phyloP scores from a whole-genome alignment of 176 grass and related monocot genomes.

The Oryza coarctata region DNA sequence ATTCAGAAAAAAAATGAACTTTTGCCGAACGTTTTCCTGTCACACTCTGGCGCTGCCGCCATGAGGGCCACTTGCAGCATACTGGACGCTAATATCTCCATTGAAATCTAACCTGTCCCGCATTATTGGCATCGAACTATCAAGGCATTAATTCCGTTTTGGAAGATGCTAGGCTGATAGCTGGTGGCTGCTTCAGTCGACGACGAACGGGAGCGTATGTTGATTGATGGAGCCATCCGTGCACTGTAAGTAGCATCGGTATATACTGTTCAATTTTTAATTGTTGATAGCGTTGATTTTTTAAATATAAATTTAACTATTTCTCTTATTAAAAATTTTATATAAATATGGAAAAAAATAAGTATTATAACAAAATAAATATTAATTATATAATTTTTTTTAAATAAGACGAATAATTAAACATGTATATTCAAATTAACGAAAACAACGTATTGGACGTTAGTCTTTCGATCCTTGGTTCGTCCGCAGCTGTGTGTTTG shows the following conservation, averaged over 20 bases:
- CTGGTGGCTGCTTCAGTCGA: background rate
- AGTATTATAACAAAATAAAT: no score
- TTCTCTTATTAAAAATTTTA: no score
- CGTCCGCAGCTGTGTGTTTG: background rate
- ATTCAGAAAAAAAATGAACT: background rate
- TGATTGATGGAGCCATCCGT: background rate
- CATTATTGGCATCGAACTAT: background rate
- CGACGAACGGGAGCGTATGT: background rate
- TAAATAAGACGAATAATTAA: no score
- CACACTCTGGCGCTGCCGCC: background rate
- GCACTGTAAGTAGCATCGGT: background rate
- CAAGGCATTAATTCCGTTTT: background rate
- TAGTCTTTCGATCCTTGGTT: background rate
- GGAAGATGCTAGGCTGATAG: background rate
- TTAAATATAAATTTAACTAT: no score
- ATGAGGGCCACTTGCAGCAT: background rate
- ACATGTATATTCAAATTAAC: no score
- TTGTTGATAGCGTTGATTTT: no score
- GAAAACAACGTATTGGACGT: no score
- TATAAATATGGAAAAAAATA: no score
- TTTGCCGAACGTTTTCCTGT: background rate
- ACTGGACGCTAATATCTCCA: background rate
- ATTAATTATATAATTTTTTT: no score
- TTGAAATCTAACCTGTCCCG: background rate
- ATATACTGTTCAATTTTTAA: background rate